Evolutionary conservation across 2,329 filamentous ascomycete genomes (phyloP), one percentile per base, ranked within the genome.

Genomic region (Diaporthe destruens): DNA sequence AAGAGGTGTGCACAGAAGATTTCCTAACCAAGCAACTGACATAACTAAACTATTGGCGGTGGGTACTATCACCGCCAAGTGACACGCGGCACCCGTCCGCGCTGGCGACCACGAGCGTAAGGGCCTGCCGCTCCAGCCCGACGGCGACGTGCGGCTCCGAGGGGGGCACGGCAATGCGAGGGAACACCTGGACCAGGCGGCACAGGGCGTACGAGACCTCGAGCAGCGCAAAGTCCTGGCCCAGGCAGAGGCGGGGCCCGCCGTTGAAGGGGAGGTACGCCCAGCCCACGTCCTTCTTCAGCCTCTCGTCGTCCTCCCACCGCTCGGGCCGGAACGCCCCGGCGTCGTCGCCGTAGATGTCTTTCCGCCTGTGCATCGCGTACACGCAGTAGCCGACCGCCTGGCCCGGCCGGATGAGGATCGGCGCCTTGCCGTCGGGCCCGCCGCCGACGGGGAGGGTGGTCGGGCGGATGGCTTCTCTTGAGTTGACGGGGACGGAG

Each of bases 361-460:
- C 80, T 23, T 78, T 80, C 9, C 78, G 75, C 0, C 81, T 76
- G 49, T 82, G 80, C 61, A 82, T 76, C 0, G 77, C 75, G 73
- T 81, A 80, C 12, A 78, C 72, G 23, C 73, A 78, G 65, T 79
- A 82, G 8, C 76, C 72, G 1, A 83, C 77, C 18, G 74, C 54
- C 14, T 76, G 75, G 0, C 81, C 81, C 25, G 75, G 76, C 0
- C 75, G 65, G 3, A 84, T 75, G 18, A 80, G 77, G 1, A 84
- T 74, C 0, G 82, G 81, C 0, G 75, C 74, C 9, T 72, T 75
- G 3, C 82, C 79, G 71, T 81, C 80, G 0, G 76, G 72, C 0
- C 82, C 83, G n/a, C 83, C 82, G 25, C 82, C 83, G 1, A 68
- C 53, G 0, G 83, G 83, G 0, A 84, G 76, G 0, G 78, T 78